Base-by-base conservation (phyloP, 352 stramenopile genomes). In the Globisporangium spinosum region DNA sequence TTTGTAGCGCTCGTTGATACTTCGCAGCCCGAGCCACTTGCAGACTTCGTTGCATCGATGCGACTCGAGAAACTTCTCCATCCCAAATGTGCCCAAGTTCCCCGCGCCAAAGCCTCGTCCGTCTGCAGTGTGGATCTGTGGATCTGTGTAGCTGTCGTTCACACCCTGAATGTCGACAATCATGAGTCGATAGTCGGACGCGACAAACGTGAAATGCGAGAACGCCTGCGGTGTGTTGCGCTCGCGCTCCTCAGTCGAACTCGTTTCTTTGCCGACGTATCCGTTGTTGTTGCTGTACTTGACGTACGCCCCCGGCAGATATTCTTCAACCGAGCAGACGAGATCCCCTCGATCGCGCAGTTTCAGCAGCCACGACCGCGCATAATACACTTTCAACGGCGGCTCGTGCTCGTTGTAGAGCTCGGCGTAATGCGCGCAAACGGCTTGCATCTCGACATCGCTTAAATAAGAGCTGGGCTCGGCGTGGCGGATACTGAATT, bases 231-330 rank as follows among this genome's bases (percentile, higher is more conserved):
- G 87, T 20, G 87, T 94, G 58, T 94, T 94, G 34, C 87, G 82
- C 70, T 94, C 87, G 13, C 87, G 77, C 65, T 94, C 87, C 74
- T 93, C 87, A 0, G 83, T 94, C 38, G 84, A 85, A 53, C 78
- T 90, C 9, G 87, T 94, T 61, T 91, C 84, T 17, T 78, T 80
- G n/a, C 87, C 87, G 1, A 94, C 87, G 59, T 89, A 94, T 5
- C 87, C 87, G 55, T 84, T 92, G 77, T 94, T 94, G 72, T 94
- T 94, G 74, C 82, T 92, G 69, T 94, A 94, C 70, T 94, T 94
- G 45, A 94, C 87, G 69, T 94, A 94, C 9, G 82, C 76, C n/a
- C 87, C 87, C 0, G 82, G 83, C 27, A 94, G 22, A 68, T 89
- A 92, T 64, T 94, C 83, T 68, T 94, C 87, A 25, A 93, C 82